Base-by-base conservation (phyloP, 345 rosid species). In the Arabis hirsuta region DNA sequence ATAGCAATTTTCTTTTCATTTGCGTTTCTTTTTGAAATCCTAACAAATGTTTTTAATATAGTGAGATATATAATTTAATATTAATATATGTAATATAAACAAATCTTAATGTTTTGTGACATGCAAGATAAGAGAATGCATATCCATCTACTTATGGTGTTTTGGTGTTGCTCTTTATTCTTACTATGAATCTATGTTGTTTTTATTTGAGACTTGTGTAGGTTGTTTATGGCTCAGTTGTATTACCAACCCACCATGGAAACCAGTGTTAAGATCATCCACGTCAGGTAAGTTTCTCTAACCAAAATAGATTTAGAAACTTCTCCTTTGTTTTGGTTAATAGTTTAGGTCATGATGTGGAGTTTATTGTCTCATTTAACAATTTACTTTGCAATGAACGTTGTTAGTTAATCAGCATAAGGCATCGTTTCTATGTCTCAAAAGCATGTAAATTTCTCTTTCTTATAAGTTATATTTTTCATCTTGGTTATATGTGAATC, bases 221-320 rank as follows among this genome's bases (percentile, higher is more conserved):
- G 96, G 96, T 39, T 79, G 84, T 76, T 65, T 92, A 50, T 92
- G 98, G 98, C 89, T 90, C 12, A 80, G 88, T 70, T 96, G 93
- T 45, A 82, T 92, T 14, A 70, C 85, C 90, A 81, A 56, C 96
- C 96, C 27, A 73, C 69, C 67, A 90, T 90, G 98, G 90, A 92
- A 69, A 86, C 98, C 56, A 90, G 97, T 80, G 91, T 92, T 80
- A 88, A 84, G 84, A 77, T 90, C 62, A 92, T 92, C 65, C 98
- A 92, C 61, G 98, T 96, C 52, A 88, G 96, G 96, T 90, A 72
- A 66, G 34, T 5, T 39, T 5, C 50, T 6, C 5, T 11, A 9
- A 5, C 67, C 9, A 2, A 26, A 2, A 1, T 47, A 58, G 24
- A 59, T 16, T 38, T 27, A 27, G 0, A 27, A 27, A 27, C 29